These are phyloP conservation scores for Penstemon davidsonii DNA, from an alignment of 257 asterid species.

Conservation along the genomic window DNA sequence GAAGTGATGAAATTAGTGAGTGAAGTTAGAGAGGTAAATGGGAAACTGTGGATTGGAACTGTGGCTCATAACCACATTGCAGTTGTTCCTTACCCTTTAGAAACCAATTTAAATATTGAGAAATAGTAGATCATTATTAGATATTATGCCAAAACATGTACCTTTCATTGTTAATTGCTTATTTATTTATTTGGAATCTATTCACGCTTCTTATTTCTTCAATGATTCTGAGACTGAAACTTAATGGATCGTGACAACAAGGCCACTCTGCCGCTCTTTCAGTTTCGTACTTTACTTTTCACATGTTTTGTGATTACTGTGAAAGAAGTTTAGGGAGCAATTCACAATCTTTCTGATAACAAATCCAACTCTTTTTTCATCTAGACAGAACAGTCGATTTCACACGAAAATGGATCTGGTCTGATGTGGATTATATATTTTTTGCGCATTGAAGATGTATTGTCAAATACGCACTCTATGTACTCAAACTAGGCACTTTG, in stretches of 20 bases:
- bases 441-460: too few species aligned
- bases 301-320: too few species aligned
- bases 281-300: too few species aligned
- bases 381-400: too few species aligned
- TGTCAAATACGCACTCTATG: too few species aligned
- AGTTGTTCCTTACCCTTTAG: slow-evolving; percentile 58
- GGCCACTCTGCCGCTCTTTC: background rate
- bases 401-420: too few species aligned
- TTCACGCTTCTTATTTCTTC: background rate
- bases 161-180: background rate
- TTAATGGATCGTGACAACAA: background rate
- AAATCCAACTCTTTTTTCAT: too few species aligned
- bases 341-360: too few species aligned
- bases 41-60: slow-evolving; percentile 91
- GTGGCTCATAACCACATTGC: slow-evolving; percentile 96
- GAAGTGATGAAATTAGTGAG: slow-evolving; percentile 81
- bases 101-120: slow-evolving; percentile 3
- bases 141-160: background rate
- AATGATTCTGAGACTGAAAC: background rate
- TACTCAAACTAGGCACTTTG: too few species aligned
- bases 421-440: too few species aligned
- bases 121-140: background rate
- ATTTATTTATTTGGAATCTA: slow-evolving; percentile 1
- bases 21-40: slow-evolving; percentile 76
- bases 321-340: too few species aligned